Conservation (phyloP, 1,284 basidiomycete genomes). For the Irpex sp. region DNA sequence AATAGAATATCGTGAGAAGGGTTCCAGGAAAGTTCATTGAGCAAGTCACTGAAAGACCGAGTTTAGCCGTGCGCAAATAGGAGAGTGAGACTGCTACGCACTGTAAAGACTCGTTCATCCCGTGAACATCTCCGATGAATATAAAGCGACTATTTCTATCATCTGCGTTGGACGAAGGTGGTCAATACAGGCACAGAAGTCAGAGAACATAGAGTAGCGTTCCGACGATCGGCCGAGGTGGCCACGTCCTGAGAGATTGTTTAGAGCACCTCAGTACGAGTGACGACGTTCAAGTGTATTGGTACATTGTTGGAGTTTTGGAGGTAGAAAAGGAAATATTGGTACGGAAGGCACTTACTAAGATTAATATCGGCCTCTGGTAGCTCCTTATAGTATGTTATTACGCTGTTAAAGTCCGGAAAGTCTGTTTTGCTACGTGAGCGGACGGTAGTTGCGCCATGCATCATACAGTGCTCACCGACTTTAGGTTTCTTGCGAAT, state of each 20-base stretch:
- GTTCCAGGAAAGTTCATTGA: conserved; percentile 58
- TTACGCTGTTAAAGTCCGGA: conserved; percentile 58
- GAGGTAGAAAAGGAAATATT: too few species aligned
- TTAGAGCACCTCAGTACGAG: too few species aligned
- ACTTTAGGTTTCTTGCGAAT: conserved; percentile 12
- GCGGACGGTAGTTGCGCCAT: not conserved
- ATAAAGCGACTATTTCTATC: conserved; percentile 56
- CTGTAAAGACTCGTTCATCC: conserved; percentile 67
- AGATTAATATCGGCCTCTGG: conserved; percentile 46
- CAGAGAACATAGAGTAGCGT: not conserved
- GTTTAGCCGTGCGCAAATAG: not conserved
- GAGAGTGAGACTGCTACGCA: conserved; percentile 31
- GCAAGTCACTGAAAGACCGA: conserved; percentile 45
- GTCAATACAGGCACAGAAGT: conserved; percentile 1
- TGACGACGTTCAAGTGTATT: too few species aligned
- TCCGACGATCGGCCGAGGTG: not conserved
- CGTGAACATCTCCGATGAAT: conserved; percentile 84
- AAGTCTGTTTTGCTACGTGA: conserved; percentile 25
- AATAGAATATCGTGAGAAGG: conserved; percentile 63
- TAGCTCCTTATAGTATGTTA: conserved; percentile 35
- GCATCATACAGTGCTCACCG: conserved; percentile 12
- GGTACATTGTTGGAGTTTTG: too few species aligned
- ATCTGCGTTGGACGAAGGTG: conserved; percentile 32
- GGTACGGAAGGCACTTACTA: conserved; percentile 31
- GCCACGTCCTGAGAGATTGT: not conserved